Percentiles rank a stretch among this genome's conserved stretches.
Evolutionary conservation across 257 asterid species (phyloP).

Genomic region (Orobanche coerulescens): DNA sequence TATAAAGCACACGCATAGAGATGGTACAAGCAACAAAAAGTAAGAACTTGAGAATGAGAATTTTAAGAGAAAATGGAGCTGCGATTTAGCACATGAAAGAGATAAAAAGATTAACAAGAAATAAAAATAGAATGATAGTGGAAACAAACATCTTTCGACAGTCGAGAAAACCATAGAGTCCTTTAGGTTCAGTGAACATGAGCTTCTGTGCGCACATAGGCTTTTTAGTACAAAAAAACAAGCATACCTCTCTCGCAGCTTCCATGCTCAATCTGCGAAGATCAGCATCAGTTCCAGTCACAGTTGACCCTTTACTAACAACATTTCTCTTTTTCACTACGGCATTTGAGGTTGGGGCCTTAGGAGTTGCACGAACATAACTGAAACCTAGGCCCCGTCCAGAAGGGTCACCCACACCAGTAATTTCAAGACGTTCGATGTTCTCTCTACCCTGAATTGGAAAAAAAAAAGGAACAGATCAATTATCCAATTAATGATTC

Average conservation of each 20-base stretch:
- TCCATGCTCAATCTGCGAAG: constrained; percentile 99
- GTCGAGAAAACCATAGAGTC: not conserved
- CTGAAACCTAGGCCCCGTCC: constrained; percentile 99
- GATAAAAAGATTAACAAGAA: not conserved
- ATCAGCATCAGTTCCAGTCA: constrained; percentile 99
- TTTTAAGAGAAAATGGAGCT: not conserved
- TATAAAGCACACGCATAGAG: not conserved
- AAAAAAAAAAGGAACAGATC: constrained; percentile 13
- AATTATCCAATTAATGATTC: constrained; percentile 11
- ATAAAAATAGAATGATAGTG: not conserved
- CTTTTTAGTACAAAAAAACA: constrained; percentile 9
- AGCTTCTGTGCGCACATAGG: not conserved
- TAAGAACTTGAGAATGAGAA: not conserved
- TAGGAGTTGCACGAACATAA: constrained; percentile 81
- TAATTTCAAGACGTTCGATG: constrained; percentile 92
- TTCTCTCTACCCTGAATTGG: constrained; percentile 75
- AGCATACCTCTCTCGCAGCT: constrained; percentile 92
- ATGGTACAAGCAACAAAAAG: not conserved
- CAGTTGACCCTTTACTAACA: constrained; percentile 86
- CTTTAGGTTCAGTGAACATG: not conserved
- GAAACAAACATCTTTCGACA: not conserved
- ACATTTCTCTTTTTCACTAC: constrained; percentile 69
- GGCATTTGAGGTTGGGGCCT: constrained; percentile 80
- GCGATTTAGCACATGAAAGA: not conserved
- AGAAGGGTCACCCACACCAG: constrained; percentile 99